These are phyloP conservation scores for Eutypa lata DNA, from an alignment of 2,329 filamentous ascomycete species.

Conservation along the genomic window DNA sequence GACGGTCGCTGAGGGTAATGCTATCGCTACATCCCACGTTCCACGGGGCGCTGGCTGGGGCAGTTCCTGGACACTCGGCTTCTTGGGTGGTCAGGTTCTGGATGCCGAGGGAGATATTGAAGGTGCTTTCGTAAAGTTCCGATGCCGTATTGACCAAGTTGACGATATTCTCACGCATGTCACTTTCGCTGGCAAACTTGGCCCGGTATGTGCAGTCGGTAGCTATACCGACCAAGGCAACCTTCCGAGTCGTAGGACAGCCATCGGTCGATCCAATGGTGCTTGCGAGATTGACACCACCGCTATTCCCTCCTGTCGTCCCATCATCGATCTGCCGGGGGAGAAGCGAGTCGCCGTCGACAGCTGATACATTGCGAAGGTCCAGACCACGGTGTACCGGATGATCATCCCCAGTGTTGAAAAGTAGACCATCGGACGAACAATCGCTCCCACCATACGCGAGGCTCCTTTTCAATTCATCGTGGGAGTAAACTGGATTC, in stretches of 20 bases:
- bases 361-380: constrained; percentile 54
- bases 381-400: constrained; percentile 57
- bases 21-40: constrained; percentile 70
- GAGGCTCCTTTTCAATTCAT: constrained; percentile 63
- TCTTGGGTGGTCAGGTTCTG: constrained; percentile 80
- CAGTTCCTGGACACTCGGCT: constrained; percentile 67
- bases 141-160: constrained; percentile 82
- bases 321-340: constrained; percentile 72
- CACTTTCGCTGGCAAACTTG: constrained; percentile 62
- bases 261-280: constrained; percentile 81
- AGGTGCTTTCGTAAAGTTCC: constrained; percentile 80
- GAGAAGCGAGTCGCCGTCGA: constrained; percentile 64
- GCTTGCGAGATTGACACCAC: constrained; percentile 71
- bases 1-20: constrained; percentile 67
- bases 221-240: constrained; percentile 86
- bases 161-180: constrained; percentile 75
- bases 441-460: constrained; percentile 52
- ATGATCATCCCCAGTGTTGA: constrained; percentile 74
- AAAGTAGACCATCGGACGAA: constrained; percentile 69
- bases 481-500: constrained; percentile 38
- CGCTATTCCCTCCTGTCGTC: constrained; percentile 69
- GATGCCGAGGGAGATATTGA: constrained; percentile 92
- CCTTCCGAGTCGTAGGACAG: constrained; percentile 85
- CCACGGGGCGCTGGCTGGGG: constrained; percentile 71
- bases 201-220: constrained; percentile 88